phyloP scores from a whole-genome alignment of 1,284 basidiomycete species.

The Coniophora puteana region DNA sequence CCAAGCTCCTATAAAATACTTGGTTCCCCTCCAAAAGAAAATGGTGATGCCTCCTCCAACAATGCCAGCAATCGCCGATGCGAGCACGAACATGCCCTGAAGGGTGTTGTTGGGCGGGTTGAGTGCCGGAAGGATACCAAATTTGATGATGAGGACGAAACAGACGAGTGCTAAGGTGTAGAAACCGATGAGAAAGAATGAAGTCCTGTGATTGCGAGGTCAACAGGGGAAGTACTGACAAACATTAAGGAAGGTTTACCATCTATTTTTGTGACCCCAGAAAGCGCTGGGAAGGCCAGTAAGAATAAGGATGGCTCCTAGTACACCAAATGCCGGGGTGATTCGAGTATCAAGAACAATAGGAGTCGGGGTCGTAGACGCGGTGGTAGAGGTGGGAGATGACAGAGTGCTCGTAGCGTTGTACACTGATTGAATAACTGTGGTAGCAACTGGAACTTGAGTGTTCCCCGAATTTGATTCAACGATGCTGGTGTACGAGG shows the following conservation, averaged over 20 bases:
- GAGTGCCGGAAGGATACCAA: slow-evolving; percentile 80
- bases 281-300: slow-evolving; percentile 88
- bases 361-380: slow-evolving; percentile 48
- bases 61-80: slow-evolving; percentile 75
- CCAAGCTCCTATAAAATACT: slow-evolving; percentile 84
- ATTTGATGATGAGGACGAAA: slow-evolving; percentile 85
- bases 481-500: slow-evolving; percentile 43
- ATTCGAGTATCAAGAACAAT: slow-evolving; percentile 69
- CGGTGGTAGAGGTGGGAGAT: slow-evolving; percentile 38
- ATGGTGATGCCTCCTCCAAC: slow-evolving; percentile 83
- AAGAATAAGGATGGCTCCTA: slow-evolving; percentile 85
- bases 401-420: slow-evolving; percentile 53
- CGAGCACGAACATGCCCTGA: slow-evolving; percentile 88
- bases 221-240: slow-evolving; percentile 11
- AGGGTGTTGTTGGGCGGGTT: slow-evolving; percentile 76
- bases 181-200: slow-evolving; percentile 88
- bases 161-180: slow-evolving; percentile 86
- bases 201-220: slow-evolving; percentile 57
- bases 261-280: slow-evolving; percentile 91
- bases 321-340: slow-evolving; percentile 86
- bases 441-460: slow-evolving; percentile 44
- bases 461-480: slow-evolving; percentile 44
- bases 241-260: slow-evolving; percentile 42
- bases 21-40: slow-evolving; percentile 87
- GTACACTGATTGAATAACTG: slow-evolving; percentile 51